Base-by-base conservation (phyloP, 768 basidiomycete species). In the Suillus decipiens region DNA sequence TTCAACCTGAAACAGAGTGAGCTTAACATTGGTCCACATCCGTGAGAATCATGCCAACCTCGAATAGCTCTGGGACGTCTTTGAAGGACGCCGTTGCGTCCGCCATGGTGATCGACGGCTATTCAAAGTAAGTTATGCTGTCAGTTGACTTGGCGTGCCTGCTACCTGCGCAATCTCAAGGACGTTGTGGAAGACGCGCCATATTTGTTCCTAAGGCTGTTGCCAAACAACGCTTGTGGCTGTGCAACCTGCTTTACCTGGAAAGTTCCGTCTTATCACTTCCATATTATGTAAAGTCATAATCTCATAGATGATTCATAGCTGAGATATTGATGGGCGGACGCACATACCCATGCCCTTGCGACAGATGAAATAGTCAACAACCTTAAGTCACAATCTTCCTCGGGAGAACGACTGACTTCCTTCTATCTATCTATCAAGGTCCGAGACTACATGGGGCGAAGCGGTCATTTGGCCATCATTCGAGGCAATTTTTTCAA, bases 41-140 rank as follows among this genome's bases (percentile, higher is more conserved):
- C 22, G 33, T 14, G 19, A 51, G 8, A 1, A 28, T 84, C 59
- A 41, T 41, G 15, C 56, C 56, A 59, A 95, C 96, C 85, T 99
- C 97, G 69, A 96, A 96, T 72, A 99, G 86, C 77, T 99, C 97
- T 48, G 96, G 96, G 59, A 98, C 86, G 77, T 99, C 96, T 76
- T 92, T 92, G 82, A 92, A 93, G 61, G 88, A 81, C 70, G 89
- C 86, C 7, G 39, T 41, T 57, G 56, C 39, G 72, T 92, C 90
- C 58, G 87, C 78, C 84, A 86, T 86, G 56, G 63, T 70, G 47
- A 64, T 63, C 55, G 63, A 59, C 59, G 42, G 61, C 64, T 55
- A 50, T 42, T 56, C 63, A 37, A 45, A 50, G 47, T 57, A 37
- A 45, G 39, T 24, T 22, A 15, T 54, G 28, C 36, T 15, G 17